phyloP scores from a whole-genome alignment of 23 red algal species.

The Gracilaria vermiculophylla region DNA sequence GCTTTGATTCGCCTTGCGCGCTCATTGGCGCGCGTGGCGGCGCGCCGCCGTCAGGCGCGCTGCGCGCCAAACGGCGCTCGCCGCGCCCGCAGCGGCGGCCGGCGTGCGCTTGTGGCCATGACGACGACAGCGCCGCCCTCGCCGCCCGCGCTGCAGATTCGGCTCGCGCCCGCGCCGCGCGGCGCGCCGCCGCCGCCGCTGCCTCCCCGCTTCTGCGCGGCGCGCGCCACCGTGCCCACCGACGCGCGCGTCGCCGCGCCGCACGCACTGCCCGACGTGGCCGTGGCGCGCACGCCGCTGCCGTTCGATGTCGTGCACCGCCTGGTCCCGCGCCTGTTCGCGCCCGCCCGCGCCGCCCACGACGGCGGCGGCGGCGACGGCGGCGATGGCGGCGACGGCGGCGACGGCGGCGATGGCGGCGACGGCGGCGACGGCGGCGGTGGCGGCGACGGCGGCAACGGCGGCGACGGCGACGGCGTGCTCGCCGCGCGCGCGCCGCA shows the following conservation, averaged over 20 bases:
- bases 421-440: neutral
- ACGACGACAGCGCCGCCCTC: neutral
- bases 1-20: neutral
- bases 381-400: neutral
- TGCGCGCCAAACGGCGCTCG: neutral
- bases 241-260: neutral
- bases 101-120: too few relatives aligned
- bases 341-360: too few relatives aligned
- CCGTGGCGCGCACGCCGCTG: neutral
- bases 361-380: too few relatives aligned
- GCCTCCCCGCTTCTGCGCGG: neutral
- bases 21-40: slow-evolving; percentile 5
- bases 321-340: neutral
- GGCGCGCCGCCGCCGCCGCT: neutral
- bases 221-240: neutral
- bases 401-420: neutral
- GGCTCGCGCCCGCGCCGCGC: too few relatives aligned
- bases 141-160: neutral
- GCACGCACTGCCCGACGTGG: neutral
- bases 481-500: neutral
- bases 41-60: neutral
- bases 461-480: neutral
- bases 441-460: neutral
- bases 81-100: neutral
- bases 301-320: neutral